A percentile compares a stretch with the other conserved stretches of the same genome.
Conservation (phyloP, 2,329 filamentous ascomycete species). For the Coniochaeta ligniaria region DNA sequence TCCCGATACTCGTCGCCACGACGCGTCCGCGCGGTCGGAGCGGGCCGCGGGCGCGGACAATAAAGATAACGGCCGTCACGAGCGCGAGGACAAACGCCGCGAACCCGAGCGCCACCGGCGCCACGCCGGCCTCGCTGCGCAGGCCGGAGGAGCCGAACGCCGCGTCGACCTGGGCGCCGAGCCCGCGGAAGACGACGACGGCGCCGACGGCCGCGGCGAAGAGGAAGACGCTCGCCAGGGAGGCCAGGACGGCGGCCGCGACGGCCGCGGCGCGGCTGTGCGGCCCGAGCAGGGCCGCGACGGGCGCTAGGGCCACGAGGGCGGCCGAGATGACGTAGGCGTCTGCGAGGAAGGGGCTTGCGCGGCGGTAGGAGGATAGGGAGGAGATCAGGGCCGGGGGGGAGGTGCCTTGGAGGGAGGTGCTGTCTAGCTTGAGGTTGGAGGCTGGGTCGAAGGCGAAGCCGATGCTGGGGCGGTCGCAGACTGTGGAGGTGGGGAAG, state of each 20-base stretch:
- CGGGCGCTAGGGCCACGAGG: constrained; percentile 13
- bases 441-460: constrained; percentile 22
- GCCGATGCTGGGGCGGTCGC: constrained; percentile 19
- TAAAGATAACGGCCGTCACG: constrained; percentile 10
- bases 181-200: constrained; percentile 15
- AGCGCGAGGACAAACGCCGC: constrained; percentile 16
- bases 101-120: constrained; percentile 19
- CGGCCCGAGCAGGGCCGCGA: constrained; percentile 11
- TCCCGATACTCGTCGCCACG: constrained; percentile 2
- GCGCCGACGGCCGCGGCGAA: constrained; percentile 18
- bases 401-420: constrained; percentile 12
- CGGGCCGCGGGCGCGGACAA: constrained; percentile 3
- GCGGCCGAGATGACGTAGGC: constrained; percentile 21
- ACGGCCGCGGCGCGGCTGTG: constrained; percentile 3
- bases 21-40: neutral
- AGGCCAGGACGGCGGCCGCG: constrained; percentile 11
- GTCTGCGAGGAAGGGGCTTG: constrained; percentile 19
- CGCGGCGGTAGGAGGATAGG: constrained; percentile 16
- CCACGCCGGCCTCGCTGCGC: constrained; percentile 10
- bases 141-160: constrained; percentile 18
- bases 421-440: constrained; percentile 21
- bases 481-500: constrained; percentile 14
- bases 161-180: constrained; percentile 18
- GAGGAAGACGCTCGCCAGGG: constrained; percentile 16
- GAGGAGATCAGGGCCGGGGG: constrained; percentile 14